These are phyloP conservation scores for Blastobotrys petasosporus DNA, from an alignment of 1,139 yeast genomes.

Conservation along the genomic window DNA sequence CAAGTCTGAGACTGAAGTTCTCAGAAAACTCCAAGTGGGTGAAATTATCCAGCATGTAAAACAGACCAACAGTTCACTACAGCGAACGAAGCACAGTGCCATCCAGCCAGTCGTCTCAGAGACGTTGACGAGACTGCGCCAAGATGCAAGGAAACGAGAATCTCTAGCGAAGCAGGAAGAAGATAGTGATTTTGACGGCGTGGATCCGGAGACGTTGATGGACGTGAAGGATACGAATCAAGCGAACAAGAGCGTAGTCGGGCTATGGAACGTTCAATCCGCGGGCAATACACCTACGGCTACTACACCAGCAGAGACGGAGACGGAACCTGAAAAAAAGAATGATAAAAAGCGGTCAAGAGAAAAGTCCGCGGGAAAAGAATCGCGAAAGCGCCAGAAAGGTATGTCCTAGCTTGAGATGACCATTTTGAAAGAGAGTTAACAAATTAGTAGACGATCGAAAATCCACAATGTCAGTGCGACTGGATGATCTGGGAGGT, in stretches of 20 bases:
- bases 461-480: slow-evolving; percentile 34
- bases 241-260: slow-evolving; percentile 70
- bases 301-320: slow-evolving; percentile 6
- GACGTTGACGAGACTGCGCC: slow-evolving; percentile 41
- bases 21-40: too few relatives aligned
- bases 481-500: slow-evolving; percentile 79
- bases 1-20: too few relatives aligned
- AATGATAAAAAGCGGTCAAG: slow-evolving; percentile 25
- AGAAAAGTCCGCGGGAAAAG: slow-evolving; percentile 29
- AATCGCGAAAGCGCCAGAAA: slow-evolving; percentile 31
- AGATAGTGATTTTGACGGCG: slow-evolving; percentile 40
- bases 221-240: slow-evolving; percentile 46
- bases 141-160: slow-evolving; percentile 39
- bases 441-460: slow-evolving; percentile 18
- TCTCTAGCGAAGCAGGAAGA: slow-evolving; percentile 3
- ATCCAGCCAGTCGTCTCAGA: slow-evolving; percentile 56
- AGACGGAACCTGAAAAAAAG: slow-evolving; percentile 24
- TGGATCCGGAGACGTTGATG: slow-evolving; percentile 50
- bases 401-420: slow-evolving; percentile 25
- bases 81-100: slow-evolving; percentile 56
- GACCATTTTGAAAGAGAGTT: neutral
- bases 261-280: slow-evolving; percentile 50
- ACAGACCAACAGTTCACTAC: slow-evolving; percentile 29
- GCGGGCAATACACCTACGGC: slow-evolving; percentile 12
- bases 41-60: too few relatives aligned